Base-by-base conservation (phyloP, 768 basidiomycete species). In the Lentinula boryana region DNA sequence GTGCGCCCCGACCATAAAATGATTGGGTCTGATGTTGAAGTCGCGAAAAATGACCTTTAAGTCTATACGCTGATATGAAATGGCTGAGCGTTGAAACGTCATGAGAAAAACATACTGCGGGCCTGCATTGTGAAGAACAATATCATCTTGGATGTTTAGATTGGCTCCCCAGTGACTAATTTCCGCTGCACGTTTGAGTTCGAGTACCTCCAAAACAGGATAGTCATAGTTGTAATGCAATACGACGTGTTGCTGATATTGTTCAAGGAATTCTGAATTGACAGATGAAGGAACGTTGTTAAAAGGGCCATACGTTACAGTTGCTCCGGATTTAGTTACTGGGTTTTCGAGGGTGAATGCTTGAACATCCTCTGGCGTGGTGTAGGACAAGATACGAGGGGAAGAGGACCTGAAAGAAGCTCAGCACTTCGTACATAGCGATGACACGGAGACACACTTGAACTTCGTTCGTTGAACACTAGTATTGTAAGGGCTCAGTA, bases 91-190 rank as follows among this genome's bases (percentile, higher is more conserved):
- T 49, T 38, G n/a, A 21, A 59, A 10, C 18, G 21, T 36, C 35
- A 48, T 38, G 36, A 46, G 32, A 33, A 18, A 23, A 10, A n/a
- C 93, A 74, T 69, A 98, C 96, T 75, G 74, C 12, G 97, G 94
- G 4, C 96, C 97, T 61, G 87, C 89, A 69, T 99, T 99, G 71
- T 83, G 81, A n/a, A 99, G 76, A 60, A 81, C 70, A 62, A 97
- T 84, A 36, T 91, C 83, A 74, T 99, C 95, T 71, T 98, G 85
- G 33, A 95, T 88, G 68, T 98, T 97, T 40, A 99, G 71, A 72
- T 97, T 97, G 44, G 86, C 85, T 36, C 96, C 95, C 97, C 96
- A 98, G 70, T 98, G 96, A 64, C 94, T 96, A 64, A 99, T 86
- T 75, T 99, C 96, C 1, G 88, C 93, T 0, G 80, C 68, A 53